Evolutionary conservation across 305 asterid species (phyloP).

Genomic region (Solanum hybrid): DNA sequence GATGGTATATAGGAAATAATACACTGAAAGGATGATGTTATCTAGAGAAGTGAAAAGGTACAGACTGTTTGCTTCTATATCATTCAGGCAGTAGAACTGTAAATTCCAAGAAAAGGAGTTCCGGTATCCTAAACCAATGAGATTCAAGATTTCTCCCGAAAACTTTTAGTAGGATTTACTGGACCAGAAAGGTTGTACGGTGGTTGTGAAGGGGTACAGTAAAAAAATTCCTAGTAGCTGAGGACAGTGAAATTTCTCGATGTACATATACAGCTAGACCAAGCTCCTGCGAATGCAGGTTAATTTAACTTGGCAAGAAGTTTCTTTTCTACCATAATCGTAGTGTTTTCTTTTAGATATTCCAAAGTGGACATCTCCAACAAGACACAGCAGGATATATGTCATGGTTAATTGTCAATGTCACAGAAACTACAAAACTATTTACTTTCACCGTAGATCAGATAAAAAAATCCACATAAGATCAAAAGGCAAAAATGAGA

Average conservation of each 20-base stretch:
- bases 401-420: not conserved
- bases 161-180: not conserved
- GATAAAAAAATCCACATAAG: not conserved
- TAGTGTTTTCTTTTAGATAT: not conserved
- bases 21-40: not conserved
- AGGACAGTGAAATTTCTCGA: not conserved
- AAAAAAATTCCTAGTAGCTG: not conserved
- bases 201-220: not conserved
- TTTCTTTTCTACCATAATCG: not conserved
- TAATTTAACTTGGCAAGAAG: not conserved
- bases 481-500: not conserved
- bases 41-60: not conserved
- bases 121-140: not conserved
- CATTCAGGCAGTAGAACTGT: not conserved
- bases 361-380: not conserved
- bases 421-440: not conserved
- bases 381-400: not conserved
- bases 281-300: not conserved
- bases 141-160: not conserved
- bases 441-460: not conserved
- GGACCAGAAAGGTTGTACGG: not conserved
- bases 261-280: not conserved
- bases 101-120: not conserved
- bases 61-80: not conserved
- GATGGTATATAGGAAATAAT: not conserved